Percentiles rank a stretch among this genome's conserved stretches.
Conservation (phyloP, 306 rosid genomes). For the Inga leiocalycina region DNA sequence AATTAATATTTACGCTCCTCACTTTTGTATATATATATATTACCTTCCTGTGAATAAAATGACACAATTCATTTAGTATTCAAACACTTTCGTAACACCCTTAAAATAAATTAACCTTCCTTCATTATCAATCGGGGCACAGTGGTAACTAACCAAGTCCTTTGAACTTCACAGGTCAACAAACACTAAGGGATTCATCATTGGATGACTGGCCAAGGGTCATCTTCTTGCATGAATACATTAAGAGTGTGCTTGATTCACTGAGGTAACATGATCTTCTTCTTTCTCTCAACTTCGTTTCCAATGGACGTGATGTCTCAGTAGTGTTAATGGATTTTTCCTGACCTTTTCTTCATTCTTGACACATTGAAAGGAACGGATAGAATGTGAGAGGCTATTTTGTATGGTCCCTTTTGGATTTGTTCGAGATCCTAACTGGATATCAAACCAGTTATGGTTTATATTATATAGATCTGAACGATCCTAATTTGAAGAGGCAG, state of each 20-base stretch:
- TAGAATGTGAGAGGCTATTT: slow-evolving; percentile 65
- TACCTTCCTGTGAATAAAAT: no score
- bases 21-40: no score
- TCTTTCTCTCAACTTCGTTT: neutral
- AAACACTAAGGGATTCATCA: slow-evolving; percentile 49
- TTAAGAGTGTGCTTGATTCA: slow-evolving; percentile 43
- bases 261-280: slow-evolving; percentile 54
- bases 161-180: slow-evolving; percentile 46
- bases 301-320: neutral
- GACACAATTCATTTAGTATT: no score
- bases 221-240: slow-evolving; percentile 47
- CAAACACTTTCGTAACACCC: no score
- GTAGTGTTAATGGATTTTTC: neutral
- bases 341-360: slow-evolving; percentile 1
- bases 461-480: slow-evolving; percentile 50
- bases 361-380: slow-evolving; percentile 51
- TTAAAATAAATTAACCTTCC: neutral
- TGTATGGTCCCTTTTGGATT: slow-evolving; percentile 68
- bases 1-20: no score
- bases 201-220: slow-evolving; percentile 65
- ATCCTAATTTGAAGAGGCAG: slow-evolving; percentile 52
- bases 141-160: neutral
- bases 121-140: neutral
- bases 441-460: slow-evolving; percentile 51
- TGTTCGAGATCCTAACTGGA: slow-evolving; percentile 54